A percentile compares a stretch with the other conserved stretches of the same genome.
Conservation (phyloP, 768 basidiomycete genomes). For the Calocybe cyanea region DNA sequence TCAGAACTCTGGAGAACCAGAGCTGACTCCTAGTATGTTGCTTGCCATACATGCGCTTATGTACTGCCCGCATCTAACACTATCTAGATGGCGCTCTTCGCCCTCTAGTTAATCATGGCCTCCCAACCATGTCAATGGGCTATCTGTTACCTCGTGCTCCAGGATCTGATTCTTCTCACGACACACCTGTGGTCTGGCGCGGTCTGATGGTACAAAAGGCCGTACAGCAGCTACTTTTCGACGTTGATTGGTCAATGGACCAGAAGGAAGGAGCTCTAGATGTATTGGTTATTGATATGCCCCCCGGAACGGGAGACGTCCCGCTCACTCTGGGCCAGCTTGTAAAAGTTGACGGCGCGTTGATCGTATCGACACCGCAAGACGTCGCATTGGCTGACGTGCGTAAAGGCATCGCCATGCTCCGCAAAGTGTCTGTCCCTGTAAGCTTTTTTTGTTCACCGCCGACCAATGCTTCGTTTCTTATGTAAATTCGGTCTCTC, state of each 20-base stretch:
- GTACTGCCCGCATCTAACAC: not conserved
- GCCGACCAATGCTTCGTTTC: not conserved
- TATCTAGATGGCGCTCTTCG: constrained; percentile 67
- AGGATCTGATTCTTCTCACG: constrained; percentile 48
- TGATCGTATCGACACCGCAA: constrained; percentile 95
- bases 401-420: constrained; percentile 89
- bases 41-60: not conserved
- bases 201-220: constrained; percentile 99
- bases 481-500: not conserved
- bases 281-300: constrained; percentile 90
- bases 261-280: constrained; percentile 58
- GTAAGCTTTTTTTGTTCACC: constrained; percentile 41
- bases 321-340: constrained; percentile 89
- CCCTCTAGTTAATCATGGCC: constrained; percentile 82
- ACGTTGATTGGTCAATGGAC: constrained; percentile 78
- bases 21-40: constrained; percentile 61
- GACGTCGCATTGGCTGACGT: constrained; percentile 91
- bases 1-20: constrained; percentile 71
- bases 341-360: constrained; percentile 78
- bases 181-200: constrained; percentile 89
- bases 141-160: constrained; percentile 71
- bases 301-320: constrained; percentile 96
- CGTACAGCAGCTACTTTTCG: constrained; percentile 92
- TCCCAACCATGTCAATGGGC: constrained; percentile 97
- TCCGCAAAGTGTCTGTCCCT: constrained; percentile 83